Evolutionary conservation across 805 yeast species (phyloP).

Genomic region (Nakazawaea ambrosiae): DNA sequence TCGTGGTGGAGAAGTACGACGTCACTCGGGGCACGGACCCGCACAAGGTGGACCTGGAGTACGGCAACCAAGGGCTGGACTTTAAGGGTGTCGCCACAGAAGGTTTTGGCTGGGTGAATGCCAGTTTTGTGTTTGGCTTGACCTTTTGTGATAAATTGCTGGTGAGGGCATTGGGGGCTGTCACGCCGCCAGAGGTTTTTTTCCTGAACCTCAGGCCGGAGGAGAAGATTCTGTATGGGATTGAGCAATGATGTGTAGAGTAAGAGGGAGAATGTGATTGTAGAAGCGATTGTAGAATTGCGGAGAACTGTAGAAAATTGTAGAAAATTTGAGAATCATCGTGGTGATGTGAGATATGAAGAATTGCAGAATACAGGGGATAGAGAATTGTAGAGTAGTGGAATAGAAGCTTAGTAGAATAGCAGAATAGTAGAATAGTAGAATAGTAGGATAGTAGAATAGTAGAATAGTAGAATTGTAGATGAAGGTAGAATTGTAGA

Average conservation of each 20-base stretch:
- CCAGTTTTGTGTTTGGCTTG: slow-evolving; percentile 72
- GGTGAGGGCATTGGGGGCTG: slow-evolving; percentile 69
- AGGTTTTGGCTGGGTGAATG: slow-evolving; percentile 98
- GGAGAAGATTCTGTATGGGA: slow-evolving; percentile 32
- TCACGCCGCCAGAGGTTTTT: slow-evolving; percentile 65
- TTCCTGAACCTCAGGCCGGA: slow-evolving; percentile 37
- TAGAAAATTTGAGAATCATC: too few species aligned
- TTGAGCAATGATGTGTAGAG: slow-evolving; percentile 2
- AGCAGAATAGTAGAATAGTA: too few species aligned
- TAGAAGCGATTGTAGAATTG: too few species aligned
- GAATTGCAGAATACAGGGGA: too few species aligned
- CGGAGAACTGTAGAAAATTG: too few species aligned
- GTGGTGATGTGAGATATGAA: too few species aligned
- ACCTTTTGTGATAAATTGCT: slow-evolving; percentile 60
- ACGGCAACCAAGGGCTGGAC: slow-evolving; percentile 93
- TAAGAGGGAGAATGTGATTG: neutral
- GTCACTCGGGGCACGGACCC: slow-evolving; percentile 80
- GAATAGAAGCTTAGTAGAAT: too few species aligned
- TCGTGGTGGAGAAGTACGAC: slow-evolving; percentile 92
- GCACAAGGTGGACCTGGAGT: slow-evolving; percentile 90
- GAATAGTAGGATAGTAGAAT: too few species aligned
- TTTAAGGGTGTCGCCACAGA: slow-evolving; percentile 91
- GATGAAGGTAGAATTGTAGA: too few species aligned
- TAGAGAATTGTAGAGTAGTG: too few species aligned
- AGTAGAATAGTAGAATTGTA: too few species aligned